Conservation (phyloP, 371 early-diverging fungal species). For the Mortierella sp. region DNA sequence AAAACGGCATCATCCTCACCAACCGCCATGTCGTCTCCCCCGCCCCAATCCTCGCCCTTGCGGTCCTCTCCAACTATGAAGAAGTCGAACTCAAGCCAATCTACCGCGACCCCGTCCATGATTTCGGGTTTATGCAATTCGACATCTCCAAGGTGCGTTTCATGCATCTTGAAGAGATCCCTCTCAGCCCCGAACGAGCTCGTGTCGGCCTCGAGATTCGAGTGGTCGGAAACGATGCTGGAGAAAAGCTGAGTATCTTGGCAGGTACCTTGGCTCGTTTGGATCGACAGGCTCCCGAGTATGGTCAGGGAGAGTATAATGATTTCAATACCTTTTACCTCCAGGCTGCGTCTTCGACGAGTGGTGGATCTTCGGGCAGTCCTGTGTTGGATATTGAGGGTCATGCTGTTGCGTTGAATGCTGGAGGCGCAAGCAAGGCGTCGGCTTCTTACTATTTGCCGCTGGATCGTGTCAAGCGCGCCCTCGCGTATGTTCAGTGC, state of each 20-base stretch:
- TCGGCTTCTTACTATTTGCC: constrained; percentile 77
- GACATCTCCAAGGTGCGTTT: constrained; percentile 84
- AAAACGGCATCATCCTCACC: constrained; percentile 89
- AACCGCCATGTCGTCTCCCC: constrained; percentile 93
- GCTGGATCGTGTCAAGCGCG: constrained; percentile 77
- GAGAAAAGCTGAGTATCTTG: constrained; percentile 86
- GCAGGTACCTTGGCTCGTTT: constrained; percentile 86
- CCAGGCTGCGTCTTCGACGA: constrained; percentile 78
- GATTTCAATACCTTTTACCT: constrained; percentile 81
- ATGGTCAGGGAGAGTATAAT: constrained; percentile 78
- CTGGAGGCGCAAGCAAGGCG: constrained; percentile 72
- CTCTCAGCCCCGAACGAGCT: constrained; percentile 81
- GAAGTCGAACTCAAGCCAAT: constrained; percentile 86
- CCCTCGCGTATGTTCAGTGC: constrained; percentile 70
- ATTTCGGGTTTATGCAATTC: constrained; percentile 93
- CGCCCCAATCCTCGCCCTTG: constrained; percentile 88
- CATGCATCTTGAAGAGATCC: constrained; percentile 79
- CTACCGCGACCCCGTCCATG: constrained; percentile 90
- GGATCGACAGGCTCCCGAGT: constrained; percentile 83
- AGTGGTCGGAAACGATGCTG: constrained; percentile 90
- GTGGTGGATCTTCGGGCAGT: constrained; percentile 78
- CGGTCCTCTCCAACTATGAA: constrained; percentile 89
- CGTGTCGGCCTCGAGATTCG: constrained; percentile 87
- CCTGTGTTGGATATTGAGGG: constrained; percentile 81
- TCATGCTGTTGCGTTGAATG: constrained; percentile 78